Evolutionary conservation across 108 stramenopile species (phyloP).

Genomic region (Fistulifera solaris): DNA sequence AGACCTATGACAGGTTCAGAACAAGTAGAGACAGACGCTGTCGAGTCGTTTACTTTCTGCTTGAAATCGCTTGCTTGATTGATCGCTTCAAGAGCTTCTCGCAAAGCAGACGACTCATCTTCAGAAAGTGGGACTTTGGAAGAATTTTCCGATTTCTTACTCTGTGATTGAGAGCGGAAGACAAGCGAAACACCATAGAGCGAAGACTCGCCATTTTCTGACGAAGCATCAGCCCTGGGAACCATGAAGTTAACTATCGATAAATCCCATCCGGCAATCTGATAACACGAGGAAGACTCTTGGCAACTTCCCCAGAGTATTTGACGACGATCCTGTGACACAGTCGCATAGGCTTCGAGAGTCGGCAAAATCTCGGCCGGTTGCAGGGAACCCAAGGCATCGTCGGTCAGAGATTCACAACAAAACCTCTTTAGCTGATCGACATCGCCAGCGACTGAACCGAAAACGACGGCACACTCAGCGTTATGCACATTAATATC

Average conservation of each 20-base stretch:
- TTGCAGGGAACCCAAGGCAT: slow-evolving; percentile 2
- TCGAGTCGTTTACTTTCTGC: slow-evolving; percentile 23
- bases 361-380: slow-evolving; percentile 44
- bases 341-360: slow-evolving; percentile 57
- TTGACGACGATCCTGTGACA: slow-evolving; percentile 6
- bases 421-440: slow-evolving; percentile 9
- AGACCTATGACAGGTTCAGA: slow-evolving; percentile 41
- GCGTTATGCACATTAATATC: slow-evolving; percentile 20
- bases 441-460: slow-evolving; percentile 17
- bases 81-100: slow-evolving; percentile 2
- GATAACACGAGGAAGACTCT: slow-evolving; percentile 10
- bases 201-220: slow-evolving; percentile 28
- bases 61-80: slow-evolving; percentile 38
- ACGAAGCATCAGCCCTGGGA: slow-evolving; percentile 40
- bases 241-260: slow-evolving; percentile 62
- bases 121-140: not conserved
- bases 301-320: not conserved
- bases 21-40: slow-evolving; percentile 28
- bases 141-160: not conserved
- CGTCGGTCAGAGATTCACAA: too few species aligned
- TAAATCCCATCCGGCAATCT: slow-evolving; percentile 67
- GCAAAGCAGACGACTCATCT: not conserved
- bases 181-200: slow-evolving; percentile 73
- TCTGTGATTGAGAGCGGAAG: slow-evolving; percentile 14
- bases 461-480: slow-evolving; percentile 70